Base-by-base conservation (phyloP, 148 eudicot species). In the Fagopyrum homotropicum region DNA sequence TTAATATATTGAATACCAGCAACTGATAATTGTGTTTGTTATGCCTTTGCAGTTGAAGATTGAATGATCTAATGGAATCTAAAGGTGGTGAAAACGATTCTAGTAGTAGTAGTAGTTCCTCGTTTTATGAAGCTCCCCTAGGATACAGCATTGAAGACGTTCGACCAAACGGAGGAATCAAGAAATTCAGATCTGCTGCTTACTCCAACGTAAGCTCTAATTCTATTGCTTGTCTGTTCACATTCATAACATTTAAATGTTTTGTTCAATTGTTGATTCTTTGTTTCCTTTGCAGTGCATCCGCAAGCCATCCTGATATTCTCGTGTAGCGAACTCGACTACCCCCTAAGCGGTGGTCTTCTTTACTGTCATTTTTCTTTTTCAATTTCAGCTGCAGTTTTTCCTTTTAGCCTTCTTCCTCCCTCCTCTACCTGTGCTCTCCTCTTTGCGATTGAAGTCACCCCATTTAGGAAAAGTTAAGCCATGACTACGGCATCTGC, bases 31-130 rank as follows among this genome's bases (percentile, higher is more conserved):
- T 66, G 17, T 14, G 5, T 66, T 15, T 16, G 30, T 43, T 40
- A 14, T 40, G 9, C 35, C 45, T 63, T 59, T 66, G 71, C 71
- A 66, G 71, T 66, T 43, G 45, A 40, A 43, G 71, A 40, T 76
- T 91, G 91, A 86, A 91, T 91, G 97, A 56, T 83, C 84, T 91
- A 79, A 91, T 91, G 97, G 97, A 91, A 77, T 81, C 93, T 9
- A 89, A 89, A 77, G 93, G 97, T 80, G 97, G 97, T 79, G 87
- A 89, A 70, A 85, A 88, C 80, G 83, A 89, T 85, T 91, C 97
- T 75, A 66, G 71, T 66, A 66, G 71, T 61, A 85, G 88, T 86
- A 84, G 84, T 86, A 85, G 78, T 69, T 83, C 83, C 55, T 76
- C 76, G 26, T 86, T 79, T 11, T 82, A 81, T 75, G 82, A 77